These are phyloP conservation scores for Backusella sp. DNA, from an alignment of 192 early-diverging fungal genomes.

Conservation along the genomic window DNA sequence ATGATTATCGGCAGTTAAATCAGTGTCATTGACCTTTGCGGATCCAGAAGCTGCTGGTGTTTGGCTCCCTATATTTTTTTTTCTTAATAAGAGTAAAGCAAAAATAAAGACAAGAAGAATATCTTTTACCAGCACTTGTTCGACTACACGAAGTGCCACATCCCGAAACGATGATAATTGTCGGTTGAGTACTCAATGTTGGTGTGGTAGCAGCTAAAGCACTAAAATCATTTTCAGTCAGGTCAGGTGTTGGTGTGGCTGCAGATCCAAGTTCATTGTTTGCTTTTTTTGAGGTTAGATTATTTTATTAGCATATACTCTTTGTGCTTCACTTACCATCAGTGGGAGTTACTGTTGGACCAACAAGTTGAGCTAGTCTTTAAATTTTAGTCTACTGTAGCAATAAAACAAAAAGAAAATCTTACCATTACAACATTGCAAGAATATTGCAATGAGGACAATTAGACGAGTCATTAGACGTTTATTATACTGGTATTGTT, in stretches of 20 bases:
- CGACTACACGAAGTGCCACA: background rate
- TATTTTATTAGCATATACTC: background rate
- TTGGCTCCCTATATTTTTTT: background rate
- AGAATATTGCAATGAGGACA: background rate
- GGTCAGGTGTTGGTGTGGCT: background rate
- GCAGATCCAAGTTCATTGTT: background rate
- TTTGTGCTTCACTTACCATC: background rate
- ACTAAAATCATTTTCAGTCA: background rate
- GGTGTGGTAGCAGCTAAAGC: background rate
- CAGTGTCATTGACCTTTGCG: background rate
- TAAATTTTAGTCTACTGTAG: background rate
- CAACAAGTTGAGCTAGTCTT: background rate
- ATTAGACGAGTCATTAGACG: slow-evolving; percentile 1
- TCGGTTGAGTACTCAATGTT: background rate
- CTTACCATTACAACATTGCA: background rate
- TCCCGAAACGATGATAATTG: background rate
- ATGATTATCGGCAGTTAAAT: background rate
- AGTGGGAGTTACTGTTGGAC: background rate
- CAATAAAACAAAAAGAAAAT: background rate
- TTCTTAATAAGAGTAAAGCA: background rate
- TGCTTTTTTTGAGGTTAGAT: background rate
- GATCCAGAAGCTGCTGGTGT: background rate
- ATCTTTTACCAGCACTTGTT: background rate
- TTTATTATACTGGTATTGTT: background rate
- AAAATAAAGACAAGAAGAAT: background rate